Conservation (phyloP, 345 rosid species). For the Bruguiera parviflora region DNA sequence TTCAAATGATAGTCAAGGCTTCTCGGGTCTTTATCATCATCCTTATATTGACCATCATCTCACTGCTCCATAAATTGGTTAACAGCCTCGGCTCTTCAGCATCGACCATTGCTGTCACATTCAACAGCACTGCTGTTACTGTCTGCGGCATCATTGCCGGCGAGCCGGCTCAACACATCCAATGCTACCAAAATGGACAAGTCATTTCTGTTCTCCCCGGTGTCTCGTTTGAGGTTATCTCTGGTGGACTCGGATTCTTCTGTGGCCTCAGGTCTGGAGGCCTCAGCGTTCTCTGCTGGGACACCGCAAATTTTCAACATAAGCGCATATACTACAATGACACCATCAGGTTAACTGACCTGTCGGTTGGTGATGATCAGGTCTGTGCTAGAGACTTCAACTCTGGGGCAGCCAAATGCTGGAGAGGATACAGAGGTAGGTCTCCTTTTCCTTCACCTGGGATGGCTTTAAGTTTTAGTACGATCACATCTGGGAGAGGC, state of each 20-base stretch:
- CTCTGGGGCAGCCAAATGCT: constrained; percentile 43
- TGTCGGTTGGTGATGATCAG: constrained; percentile 50
- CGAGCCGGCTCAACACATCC: constrained; percentile 36
- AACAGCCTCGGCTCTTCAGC: constrained; percentile 41
- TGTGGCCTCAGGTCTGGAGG: constrained; percentile 58
- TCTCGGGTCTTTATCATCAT: constrained; percentile 1
- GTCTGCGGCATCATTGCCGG: constrained; percentile 50
- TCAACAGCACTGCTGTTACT: constrained; percentile 22
- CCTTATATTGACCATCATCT: constrained; percentile 10
- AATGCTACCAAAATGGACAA: constrained; percentile 42
- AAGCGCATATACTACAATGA: constrained; percentile 37
- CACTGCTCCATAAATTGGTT: constrained; percentile 9
- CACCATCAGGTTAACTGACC: constrained; percentile 29
- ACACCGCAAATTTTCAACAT: constrained; percentile 30
- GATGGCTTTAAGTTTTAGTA: constrained; percentile 24
- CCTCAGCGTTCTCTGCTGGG: constrained; percentile 48
- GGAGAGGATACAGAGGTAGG: constrained; percentile 40
- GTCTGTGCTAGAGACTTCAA: constrained; percentile 50
- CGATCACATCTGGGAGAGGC: constrained; percentile 51
- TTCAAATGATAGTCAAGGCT: constrained; percentile 25
- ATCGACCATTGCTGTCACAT: constrained; percentile 40
- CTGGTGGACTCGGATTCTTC: constrained; percentile 47
- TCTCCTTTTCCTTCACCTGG: constrained; percentile 38
- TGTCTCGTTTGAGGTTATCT: constrained; percentile 47
- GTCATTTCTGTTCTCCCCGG: constrained; percentile 29